Conservation (phyloP, 192 early-diverging fungal genomes). For the Fimicolochytrium jonesii region DNA sequence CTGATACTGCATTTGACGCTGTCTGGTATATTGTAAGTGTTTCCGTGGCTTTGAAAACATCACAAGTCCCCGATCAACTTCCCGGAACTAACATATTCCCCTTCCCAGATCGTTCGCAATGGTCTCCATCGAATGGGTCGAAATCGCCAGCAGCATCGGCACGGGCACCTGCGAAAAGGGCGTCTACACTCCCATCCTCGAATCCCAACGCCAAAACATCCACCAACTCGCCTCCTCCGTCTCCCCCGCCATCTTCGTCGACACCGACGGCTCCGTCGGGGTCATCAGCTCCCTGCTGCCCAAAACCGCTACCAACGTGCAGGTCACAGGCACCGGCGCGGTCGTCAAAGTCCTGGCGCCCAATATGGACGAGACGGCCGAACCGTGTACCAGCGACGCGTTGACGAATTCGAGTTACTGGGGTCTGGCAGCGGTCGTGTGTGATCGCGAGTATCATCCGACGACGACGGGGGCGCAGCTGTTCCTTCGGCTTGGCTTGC, state of each 20-base stretch:
- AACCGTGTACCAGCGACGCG: too few species aligned
- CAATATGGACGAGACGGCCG: too few species aligned
- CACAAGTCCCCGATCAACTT: too few species aligned
- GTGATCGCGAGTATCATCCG: not conserved
- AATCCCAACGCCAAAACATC: too few species aligned
- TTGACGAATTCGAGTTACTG: too few species aligned
- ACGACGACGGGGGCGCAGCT: not conserved
- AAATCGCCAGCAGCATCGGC: not conserved
- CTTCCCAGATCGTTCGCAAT: conserved; percentile 17
- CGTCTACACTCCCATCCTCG: not conserved
- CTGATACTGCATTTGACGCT: not conserved
- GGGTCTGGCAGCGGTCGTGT: too few species aligned
- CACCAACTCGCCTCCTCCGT: not conserved
- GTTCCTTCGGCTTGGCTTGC: not conserved
- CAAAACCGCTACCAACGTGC: not conserved
- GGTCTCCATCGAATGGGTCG: not conserved
- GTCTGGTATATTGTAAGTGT: too few species aligned
- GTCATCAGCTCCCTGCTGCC: conserved; percentile 3
- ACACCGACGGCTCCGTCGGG: not conserved
- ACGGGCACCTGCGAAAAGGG: not conserved
- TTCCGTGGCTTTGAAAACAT: too few species aligned
- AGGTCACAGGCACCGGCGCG: not conserved
- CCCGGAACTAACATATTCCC: too few species aligned
- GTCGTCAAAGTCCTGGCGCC: too few species aligned
- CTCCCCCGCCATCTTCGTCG: not conserved